Evolutionary conservation across 768 basidiomycete genomes (phyloP).

Genomic region (Tephrocybe sp.): DNA sequence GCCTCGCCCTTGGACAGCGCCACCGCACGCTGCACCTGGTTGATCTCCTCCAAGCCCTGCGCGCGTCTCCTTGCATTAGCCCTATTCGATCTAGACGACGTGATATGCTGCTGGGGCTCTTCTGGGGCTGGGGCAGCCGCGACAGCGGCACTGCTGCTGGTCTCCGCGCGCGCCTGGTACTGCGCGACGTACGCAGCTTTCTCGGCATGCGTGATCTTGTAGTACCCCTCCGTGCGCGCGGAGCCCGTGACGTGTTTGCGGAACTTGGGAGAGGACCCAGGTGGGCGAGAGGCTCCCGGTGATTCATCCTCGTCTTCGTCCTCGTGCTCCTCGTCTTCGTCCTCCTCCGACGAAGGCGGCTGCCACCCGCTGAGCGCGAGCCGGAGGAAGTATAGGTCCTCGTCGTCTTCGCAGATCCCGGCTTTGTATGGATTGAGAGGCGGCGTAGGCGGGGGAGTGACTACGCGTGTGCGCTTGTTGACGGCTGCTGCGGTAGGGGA

Average conservation of each 20-base stretch:
- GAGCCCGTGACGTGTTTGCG: conserved; percentile 82
- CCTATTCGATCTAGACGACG: conserved; percentile 84
- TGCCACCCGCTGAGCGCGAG: conserved; percentile 48
- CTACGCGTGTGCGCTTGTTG: conserved; percentile 30
- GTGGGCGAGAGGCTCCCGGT: conserved; percentile 22
- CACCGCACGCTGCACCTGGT: conserved; percentile 81
- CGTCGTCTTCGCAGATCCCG: conserved; percentile 80
- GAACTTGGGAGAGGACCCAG: conserved; percentile 47
- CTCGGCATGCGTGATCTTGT: conserved; percentile 89
- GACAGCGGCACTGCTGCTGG: conserved; percentile 16
- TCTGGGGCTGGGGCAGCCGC: conserved; percentile 41
- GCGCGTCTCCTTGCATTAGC: conserved; percentile 90
- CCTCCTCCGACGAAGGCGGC: no score
- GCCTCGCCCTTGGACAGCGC: conserved; percentile 72
- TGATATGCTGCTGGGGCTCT: conserved; percentile 52
- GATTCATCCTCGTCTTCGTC: conserved; percentile 15
- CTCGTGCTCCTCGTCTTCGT: conserved; percentile 17
- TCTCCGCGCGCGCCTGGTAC: conserved; percentile 63
- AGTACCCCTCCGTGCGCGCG: conserved; percentile 92
- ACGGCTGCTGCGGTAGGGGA: conserved; percentile 35
- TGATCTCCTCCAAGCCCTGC: conserved; percentile 92
- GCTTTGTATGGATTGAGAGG: conserved; percentile 52
- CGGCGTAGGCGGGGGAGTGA: conserved; percentile 40
- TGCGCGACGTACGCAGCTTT: conserved; percentile 93
- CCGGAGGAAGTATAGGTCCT: conserved; percentile 81